Evolutionary conservation across 805 yeast species (phyloP), one percentile per base, ranked within the genome.

Genomic region (Suhomyces pyralidae): DNA sequence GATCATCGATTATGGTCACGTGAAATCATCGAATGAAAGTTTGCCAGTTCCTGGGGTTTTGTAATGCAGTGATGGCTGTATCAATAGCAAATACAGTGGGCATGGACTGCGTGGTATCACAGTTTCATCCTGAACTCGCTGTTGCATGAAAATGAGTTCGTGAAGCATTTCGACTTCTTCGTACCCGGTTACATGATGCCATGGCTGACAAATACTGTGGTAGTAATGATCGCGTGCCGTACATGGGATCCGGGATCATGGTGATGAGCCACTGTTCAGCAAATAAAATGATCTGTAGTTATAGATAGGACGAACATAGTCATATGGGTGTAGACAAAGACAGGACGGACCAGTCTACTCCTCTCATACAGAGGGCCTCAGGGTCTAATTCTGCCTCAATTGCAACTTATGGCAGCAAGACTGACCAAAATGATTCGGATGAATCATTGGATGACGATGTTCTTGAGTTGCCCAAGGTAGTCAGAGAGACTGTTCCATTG

Each of bases 401-500:
- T n/a, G 19, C 12, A 9, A 17, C 12, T 19, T 19, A 38, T 38
- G 22, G 42, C 24, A 38, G 42, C 42, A 22, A 22, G 25, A 22
- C 25, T 22, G 24, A 36, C 20, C 5, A 19, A 3, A n/a, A 14
- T 12, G 17, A 14, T 24, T 34, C 42, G 9, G 43, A 34, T 17
- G 48, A 28, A 12, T 20, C 38, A 15, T 7, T 43, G 4, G 40
- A 36, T 20, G 53, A 46, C 6, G 74, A 70, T 50, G 52, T 71
- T 6, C 45, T 51, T 12, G 66, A 61, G 15, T 51, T 74, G 1
- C 75, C 77, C 6, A 59, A 55, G 46, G 64, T 65, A 0, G 70
- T 74, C 3, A 51, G 69, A 28, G 77, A 74, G 45, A 61, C 68
- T 3, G 78, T 73, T 3, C 70, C 76, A 0, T 57, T 74, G 28